Evolutionary conservation across 352 stramenopile species (phyloP).

Genomic region (Globisporangium radiosum): DNA sequence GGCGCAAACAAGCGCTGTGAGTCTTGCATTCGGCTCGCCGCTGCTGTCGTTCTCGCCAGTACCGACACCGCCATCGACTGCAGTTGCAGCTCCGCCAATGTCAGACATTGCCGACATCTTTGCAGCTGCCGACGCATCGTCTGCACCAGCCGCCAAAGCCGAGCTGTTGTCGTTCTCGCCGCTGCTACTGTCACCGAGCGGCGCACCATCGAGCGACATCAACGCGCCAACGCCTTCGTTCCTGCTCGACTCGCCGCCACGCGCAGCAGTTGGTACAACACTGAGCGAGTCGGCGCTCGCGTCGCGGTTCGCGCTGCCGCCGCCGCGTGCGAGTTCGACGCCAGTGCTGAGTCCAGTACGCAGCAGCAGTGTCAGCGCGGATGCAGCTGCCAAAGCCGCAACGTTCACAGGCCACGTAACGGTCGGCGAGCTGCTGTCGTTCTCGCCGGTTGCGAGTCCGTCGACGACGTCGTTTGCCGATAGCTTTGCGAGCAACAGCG

Average conservation of each 20-base stretch:
- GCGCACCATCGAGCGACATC: neutral
- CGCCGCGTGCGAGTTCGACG: constrained; percentile 15
- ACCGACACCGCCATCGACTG: constrained; percentile 4
- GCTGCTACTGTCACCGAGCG: constrained; percentile 1
- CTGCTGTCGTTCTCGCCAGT: constrained; percentile 41
- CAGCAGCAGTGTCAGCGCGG: neutral
- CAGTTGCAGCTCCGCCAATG: constrained; percentile 15
- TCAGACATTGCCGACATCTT: constrained; percentile 5
- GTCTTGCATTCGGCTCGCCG: constrained; percentile 10
- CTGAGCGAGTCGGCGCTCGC: constrained; percentile 2
- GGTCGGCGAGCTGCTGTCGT: constrained; percentile 47
- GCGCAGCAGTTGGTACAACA: no score
- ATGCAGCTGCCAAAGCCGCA: constrained; percentile 1
- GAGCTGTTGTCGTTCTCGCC: constrained; percentile 20
- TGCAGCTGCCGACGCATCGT: neutral
- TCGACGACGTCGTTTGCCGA: constrained; percentile 9
- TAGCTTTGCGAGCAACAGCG: constrained; percentile 25
- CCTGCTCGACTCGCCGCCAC: constrained; percentile 4
- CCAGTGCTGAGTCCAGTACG: constrained; percentile 1
- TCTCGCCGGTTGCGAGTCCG: constrained; percentile 37
- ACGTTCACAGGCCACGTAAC: constrained; percentile 15
- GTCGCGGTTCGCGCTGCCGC: constrained; percentile 10
- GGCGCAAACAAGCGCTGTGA: neutral
- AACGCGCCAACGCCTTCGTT: neutral
- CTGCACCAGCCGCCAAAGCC: constrained; percentile 6